These are phyloP conservation scores for Dactylella cylindrospora DNA, from an alignment of 2,329 filamentous ascomycete genomes.

Conservation along the genomic window DNA sequence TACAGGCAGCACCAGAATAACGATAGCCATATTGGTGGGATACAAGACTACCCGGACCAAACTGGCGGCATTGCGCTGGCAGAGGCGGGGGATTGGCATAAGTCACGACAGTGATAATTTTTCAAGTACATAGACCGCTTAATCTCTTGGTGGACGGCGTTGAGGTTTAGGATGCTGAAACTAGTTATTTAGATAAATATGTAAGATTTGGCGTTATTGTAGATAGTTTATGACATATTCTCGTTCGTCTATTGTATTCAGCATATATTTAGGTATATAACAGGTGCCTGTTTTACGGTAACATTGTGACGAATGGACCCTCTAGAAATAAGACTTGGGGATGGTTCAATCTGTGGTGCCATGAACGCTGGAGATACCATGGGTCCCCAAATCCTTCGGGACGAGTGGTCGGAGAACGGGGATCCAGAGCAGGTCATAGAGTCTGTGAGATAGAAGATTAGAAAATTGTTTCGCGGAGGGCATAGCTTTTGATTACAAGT, in stretches of 20 bases:
- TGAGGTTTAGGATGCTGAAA: too few species aligned
- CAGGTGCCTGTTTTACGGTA: neutral
- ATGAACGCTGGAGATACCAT: slow-evolving; percentile 48
- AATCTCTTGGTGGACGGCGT: too few species aligned
- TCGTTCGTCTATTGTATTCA: too few species aligned
- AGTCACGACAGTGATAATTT: slow-evolving; percentile 2
- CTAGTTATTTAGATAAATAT: too few species aligned
- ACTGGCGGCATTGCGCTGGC: slow-evolving; percentile 34
- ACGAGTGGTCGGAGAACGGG: slow-evolving; percentile 55
- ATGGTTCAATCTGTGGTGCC: slow-evolving; percentile 17
- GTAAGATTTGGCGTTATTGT: too few species aligned
- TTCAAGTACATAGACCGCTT: too few species aligned
- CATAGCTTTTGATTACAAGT: neutral
- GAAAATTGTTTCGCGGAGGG: neutral
- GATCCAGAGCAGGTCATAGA: slow-evolving; percentile 57
- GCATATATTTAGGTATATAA: neutral
- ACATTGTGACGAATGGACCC: too few species aligned
- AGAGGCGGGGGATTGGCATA: slow-evolving; percentile 19
- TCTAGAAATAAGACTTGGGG: too few species aligned
- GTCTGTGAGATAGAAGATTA: too few species aligned
- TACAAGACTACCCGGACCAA: slow-evolving; percentile 25
- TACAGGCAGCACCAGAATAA: slow-evolving; percentile 39
- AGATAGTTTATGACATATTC: too few species aligned
- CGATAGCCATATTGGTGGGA: slow-evolving; percentile 29
- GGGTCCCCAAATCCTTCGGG: slow-evolving; percentile 54